Evolutionary conservation across 2,329 filamentous ascomycete species (phyloP), one percentile per base, ranked within the genome.

Genomic region (Didymella pomorum): DNA sequence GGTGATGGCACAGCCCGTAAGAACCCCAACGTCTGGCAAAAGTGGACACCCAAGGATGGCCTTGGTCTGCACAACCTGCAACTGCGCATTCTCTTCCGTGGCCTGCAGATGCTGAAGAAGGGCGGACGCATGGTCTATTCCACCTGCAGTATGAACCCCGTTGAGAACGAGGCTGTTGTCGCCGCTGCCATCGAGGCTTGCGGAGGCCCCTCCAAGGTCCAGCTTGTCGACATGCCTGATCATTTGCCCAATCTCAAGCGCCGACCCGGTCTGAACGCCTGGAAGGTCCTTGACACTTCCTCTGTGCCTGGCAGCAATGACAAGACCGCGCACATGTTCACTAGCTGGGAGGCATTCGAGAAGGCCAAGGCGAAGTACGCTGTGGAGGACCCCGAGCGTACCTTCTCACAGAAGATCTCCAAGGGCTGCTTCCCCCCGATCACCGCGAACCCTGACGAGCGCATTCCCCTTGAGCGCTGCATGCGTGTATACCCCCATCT

Each of bases 101-200:
- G 95, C 29, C 83, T 99, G 50, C 94, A 98, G 79, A 92, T 99
- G 88, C 86, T 99, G 66, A 98, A 97, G 82, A 90, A 92, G 55
- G 94, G 95, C 39, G 95, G 95, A 50, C 87, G 93, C 63, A 91
- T 98, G 26, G 94, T 99, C 51, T 99, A 98, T 81, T 98, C 94
- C 3, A 99, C 95, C 20, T 99, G 95, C 84, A 97, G 93, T 78
- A 92, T 99, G 91, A 99, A 99, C 79, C 95, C 95, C 0, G 87
- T 98, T 26, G 95, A 99, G 81, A 97, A 99, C 72, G 95, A 99
- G 79, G 89, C 95, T 7, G 93, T 98, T 16, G 83, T 99, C 60
- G 88, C 91, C 1, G 89, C 90, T 25, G 95, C 95, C 11, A 93
- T 99, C 68, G 90, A 93, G 68, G 86, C 93, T 56, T 98, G 93